Base-by-base conservation (phyloP, 169 alveolate species). In the Eimeria sp. region DNA sequence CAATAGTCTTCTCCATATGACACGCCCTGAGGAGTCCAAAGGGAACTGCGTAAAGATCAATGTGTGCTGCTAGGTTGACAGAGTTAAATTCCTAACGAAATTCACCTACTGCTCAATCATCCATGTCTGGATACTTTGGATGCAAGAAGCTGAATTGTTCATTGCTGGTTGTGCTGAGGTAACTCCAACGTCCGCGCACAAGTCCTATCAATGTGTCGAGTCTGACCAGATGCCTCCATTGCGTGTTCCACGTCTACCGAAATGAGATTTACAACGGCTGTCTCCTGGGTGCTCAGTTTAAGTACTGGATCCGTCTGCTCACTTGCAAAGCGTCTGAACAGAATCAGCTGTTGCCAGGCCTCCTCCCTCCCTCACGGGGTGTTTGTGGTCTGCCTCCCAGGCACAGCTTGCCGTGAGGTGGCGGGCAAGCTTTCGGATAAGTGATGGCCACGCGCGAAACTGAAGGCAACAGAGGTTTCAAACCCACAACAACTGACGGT, bases 371-470 rank as follows among this genome's bases (percentile, higher is more conserved):
- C 27, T 67, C 34, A 88, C 94, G 25, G 94, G 94, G 43, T 47
- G 34, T 13, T 67, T 67, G 86, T 88, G 94, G 58, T 88, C 94
- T 54, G 94, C 94, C 40, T 88, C 94, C 94, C 94, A 88, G 83
- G 86, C 83, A 18, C 86, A 70, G 86, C 86, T 51, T n/a, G 83
- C 72, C 54, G 86, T 88, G 73, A 70, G 94, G 86, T 45, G 57
- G 93, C 80, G 49, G 16, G 93, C 93, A 43, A 86, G 93, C 63
- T 49, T 57, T 61, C 93, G 93, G 14, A 34, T 86, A n/a, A 86
- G 58, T 6, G 93, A 30, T n/a, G 93, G 93, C 93, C 93, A 86
- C 16, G 82, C 63, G 58, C 93, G 93, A 63, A 86, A 86, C 93
- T 86, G 14, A 67, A 67, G 11, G 78, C 45, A 5, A 34, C 45